Evolutionary conservation across 495 filamentous ascomycete species (phyloP).

Genomic region (Penicillium malachiteum): DNA sequence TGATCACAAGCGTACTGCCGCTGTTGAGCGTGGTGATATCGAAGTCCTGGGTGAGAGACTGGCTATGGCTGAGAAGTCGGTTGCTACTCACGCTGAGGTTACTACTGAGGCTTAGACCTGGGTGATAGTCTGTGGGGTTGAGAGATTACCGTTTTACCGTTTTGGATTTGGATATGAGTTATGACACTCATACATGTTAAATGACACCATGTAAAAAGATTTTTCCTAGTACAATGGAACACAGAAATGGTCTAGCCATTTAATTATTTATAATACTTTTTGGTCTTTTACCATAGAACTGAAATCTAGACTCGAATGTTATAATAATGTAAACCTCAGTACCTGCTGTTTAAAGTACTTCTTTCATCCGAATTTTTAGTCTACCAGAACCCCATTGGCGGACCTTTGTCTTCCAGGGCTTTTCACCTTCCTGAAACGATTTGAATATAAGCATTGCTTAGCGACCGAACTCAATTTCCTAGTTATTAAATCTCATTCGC

Average conservation of each 20-base stretch:
- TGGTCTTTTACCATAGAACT: too few relatives aligned
- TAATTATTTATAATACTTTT: too few relatives aligned
- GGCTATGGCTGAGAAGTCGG: constrained; percentile 18
- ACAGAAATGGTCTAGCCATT: too few relatives aligned
- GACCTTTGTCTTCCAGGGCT: too few relatives aligned
- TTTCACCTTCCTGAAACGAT: too few relatives aligned
- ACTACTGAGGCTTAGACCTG: constrained; percentile 2
- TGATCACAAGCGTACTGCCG: constrained; percentile 25
- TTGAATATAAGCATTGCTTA: background rate
- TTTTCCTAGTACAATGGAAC: too few relatives aligned
- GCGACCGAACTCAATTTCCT: background rate
- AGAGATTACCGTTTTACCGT: background rate
- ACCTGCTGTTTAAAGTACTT: too few relatives aligned
- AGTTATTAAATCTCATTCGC: background rate
- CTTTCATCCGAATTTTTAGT: too few relatives aligned
- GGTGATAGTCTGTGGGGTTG: background rate
- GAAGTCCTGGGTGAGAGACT: constrained; percentile 25
- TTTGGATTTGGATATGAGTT: background rate
- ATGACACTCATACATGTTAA: background rate
- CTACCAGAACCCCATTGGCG: too few relatives aligned
- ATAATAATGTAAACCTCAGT: too few relatives aligned
- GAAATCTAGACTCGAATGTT: too few relatives aligned
- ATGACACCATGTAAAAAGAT: constrained; percentile 13
- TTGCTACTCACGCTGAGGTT: constrained; percentile 14
- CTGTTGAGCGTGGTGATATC: constrained; percentile 26